Evolutionary conservation across 805 yeast species (phyloP), one percentile per base, ranked within the genome.

Genomic region (Wickerhamomyces canadensis): DNA sequence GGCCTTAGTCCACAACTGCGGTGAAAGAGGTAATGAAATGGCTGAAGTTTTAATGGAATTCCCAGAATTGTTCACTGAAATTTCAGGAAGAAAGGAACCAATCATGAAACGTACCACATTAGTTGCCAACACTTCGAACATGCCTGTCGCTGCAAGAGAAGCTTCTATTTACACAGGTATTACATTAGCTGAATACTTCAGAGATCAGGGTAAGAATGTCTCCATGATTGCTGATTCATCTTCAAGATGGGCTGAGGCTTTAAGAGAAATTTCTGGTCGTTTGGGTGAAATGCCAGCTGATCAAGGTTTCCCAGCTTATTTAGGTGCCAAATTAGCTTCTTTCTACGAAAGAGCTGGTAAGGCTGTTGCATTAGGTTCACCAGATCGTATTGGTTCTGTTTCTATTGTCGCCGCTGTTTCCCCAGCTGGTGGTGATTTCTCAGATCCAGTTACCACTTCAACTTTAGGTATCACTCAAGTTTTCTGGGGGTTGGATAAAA

Each of bases 201-300:
- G 99, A 78, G 99, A 93, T 72, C 98, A 93, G 73, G 99, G 99
- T 72, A 93, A 93, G 74, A 74, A 93, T 61, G 98, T 93, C 47
- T 80, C 98, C 24, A 93, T 93, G 98, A 93, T 93, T 83, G 99
- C 99, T 43, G 99, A 93, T 66, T 93, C 98, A 6, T 91, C 98
- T 24, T 89, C 97, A 23, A 89, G 99, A 76, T 93, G 99, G 99
- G 99, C 99, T 31, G 99, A 93, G 74, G 99, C 99, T 45, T 76
- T 93, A 62, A 89, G 99, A 82, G 99, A 93, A 77, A 84, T 93
- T 64, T 89, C 98, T 36, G 99, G 99, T 78, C 95, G 99, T 78
- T 75, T 93, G 64, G 99, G 98, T 70, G 99, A 93, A 75, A 93
- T 93, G 99, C 99, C 99, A 62, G 99, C 99, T 45, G 99, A 93